These are phyloP conservation scores for Metschnikowia amazonensis DNA, from an alignment of 805 yeast species.

Conservation along the genomic window DNA sequence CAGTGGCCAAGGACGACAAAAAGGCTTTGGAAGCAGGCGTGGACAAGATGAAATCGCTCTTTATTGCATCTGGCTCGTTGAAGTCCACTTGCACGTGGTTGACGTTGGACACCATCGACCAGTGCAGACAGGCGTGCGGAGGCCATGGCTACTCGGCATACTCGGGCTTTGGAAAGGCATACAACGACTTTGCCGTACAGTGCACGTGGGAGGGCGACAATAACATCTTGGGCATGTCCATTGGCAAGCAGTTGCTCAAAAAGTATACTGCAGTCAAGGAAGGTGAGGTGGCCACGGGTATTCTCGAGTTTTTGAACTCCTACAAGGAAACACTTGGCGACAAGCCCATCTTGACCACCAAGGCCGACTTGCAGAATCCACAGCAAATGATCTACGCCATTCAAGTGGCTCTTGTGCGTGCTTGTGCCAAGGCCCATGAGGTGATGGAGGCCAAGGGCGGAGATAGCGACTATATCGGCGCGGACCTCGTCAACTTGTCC, in stretches of 20 bases:
- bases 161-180: constrained; percentile 85
- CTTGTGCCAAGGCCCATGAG: constrained; percentile 29
- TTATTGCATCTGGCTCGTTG: constrained; percentile 80
- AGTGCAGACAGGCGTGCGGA: constrained; percentile 90
- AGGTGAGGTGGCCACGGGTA: constrained; percentile 41
- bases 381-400: constrained; percentile 21
- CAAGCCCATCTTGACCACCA: constrained; percentile 28
- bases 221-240: constrained; percentile 75
- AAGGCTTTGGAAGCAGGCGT: constrained; percentile 46
- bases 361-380: constrained; percentile 22
- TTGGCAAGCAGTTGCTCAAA: constrained; percentile 74
- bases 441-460: constrained; percentile 31
- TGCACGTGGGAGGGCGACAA: constrained; percentile 99
- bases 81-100: constrained; percentile 91
- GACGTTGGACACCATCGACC: constrained; percentile 74
- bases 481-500: constrained; percentile 44
- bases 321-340: constrained; percentile 24
- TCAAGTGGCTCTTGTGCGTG: constrained; percentile 39
- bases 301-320: constrained; percentile 41
- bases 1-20: constrained; percentile 48
- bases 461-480: constrained; percentile 45
- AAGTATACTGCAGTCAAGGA: constrained; percentile 37
- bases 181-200: constrained; percentile 93
- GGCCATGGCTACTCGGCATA: constrained; percentile 96
- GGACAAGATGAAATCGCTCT: constrained; percentile 66